phyloP scores from a whole-genome alignment of 495 filamentous ascomycete genomes.

The Astrothelium macrocarpum region DNA sequence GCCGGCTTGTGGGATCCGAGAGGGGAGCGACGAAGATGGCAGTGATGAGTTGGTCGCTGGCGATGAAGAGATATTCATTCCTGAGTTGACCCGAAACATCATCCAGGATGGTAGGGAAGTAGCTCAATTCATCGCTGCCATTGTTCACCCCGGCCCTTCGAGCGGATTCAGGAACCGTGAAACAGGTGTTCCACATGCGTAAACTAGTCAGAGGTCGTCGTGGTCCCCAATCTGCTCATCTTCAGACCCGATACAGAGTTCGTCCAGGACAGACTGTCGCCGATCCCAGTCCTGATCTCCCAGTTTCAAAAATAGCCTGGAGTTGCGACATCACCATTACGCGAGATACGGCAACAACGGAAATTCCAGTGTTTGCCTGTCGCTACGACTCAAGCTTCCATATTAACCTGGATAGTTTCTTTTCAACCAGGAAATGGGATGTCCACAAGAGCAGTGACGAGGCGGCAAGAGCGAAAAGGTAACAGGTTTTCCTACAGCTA shows the following conservation, averaged over 20 bases:
- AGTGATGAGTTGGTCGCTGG: constrained; percentile 26
- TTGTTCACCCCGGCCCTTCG: no score
- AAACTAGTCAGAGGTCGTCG: no score
- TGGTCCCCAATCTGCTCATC: constrained; percentile 22
- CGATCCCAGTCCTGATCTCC: constrained; percentile 42
- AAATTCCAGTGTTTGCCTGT: constrained; percentile 40
- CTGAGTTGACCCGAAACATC: constrained; percentile 26
- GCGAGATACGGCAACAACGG: constrained; percentile 28
- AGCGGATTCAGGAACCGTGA: no score
- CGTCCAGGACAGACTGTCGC: constrained; percentile 40
- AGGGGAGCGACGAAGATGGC: constrained; percentile 27
- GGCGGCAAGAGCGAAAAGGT: not conserved
- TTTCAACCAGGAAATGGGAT: constrained; percentile 22
- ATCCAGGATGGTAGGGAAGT: constrained; percentile 21
- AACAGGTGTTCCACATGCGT: no score
- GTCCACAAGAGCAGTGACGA: constrained; percentile 12
- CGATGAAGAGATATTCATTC: no score
- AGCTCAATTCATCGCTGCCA: no score
- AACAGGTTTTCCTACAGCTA: not conserved
- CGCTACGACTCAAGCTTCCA: constrained; percentile 45
- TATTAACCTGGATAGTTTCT: constrained; percentile 20
- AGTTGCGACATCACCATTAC: constrained; percentile 42
- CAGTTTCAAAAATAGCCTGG: constrained; percentile 47
- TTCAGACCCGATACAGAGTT: constrained; percentile 31
- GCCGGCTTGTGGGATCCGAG: constrained; percentile 24